Conservation (phyloP, 768 basidiomycete species). For the Termitomyces heimii region DNA sequence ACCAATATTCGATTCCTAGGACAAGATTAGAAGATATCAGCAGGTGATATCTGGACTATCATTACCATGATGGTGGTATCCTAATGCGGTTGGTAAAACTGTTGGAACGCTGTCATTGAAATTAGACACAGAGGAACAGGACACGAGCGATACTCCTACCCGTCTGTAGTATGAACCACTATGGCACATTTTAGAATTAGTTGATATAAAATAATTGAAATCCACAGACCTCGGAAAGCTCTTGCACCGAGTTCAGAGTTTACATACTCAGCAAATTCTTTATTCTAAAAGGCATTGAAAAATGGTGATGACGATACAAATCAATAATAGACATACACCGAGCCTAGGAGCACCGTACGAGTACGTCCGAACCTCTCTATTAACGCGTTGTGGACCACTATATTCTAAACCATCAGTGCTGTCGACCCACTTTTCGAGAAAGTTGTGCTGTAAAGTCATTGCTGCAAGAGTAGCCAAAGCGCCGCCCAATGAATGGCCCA, state of each 20-base stretch:
- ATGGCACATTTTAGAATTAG: not conserved
- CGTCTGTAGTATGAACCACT: slow-evolving; percentile 50
- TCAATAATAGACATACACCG: slow-evolving; percentile 28
- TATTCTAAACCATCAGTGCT: not conserved
- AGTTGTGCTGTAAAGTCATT: slow-evolving; percentile 35
- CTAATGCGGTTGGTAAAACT: slow-evolving; percentile 38
- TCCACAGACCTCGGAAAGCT: slow-evolving; percentile 35
- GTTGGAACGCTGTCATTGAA: slow-evolving; percentile 37
- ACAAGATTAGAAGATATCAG: not conserved
- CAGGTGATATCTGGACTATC: not conserved
- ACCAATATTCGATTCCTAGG: slow-evolving; percentile 48
- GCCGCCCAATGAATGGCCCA: slow-evolving; percentile 53
- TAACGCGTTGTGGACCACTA: not conserved
- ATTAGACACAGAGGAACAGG: not conserved
- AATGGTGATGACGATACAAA: not conserved
- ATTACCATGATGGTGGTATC: slow-evolving; percentile 50
- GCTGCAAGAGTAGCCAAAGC: slow-evolving; percentile 44
- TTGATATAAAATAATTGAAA: not conserved
- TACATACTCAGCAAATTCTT: slow-evolving; percentile 37
- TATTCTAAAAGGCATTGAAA: slow-evolving; percentile 26
- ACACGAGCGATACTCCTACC: slow-evolving; percentile 19
- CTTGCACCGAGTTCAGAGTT: slow-evolving; percentile 33
- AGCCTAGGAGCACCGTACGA: slow-evolving; percentile 46
- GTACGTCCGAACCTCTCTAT: slow-evolving; percentile 34
- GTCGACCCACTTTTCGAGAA: slow-evolving; percentile 26